phyloP scores from a whole-genome alignment of 345 rosid genomes.

The Sisymbrium irio region DNA sequence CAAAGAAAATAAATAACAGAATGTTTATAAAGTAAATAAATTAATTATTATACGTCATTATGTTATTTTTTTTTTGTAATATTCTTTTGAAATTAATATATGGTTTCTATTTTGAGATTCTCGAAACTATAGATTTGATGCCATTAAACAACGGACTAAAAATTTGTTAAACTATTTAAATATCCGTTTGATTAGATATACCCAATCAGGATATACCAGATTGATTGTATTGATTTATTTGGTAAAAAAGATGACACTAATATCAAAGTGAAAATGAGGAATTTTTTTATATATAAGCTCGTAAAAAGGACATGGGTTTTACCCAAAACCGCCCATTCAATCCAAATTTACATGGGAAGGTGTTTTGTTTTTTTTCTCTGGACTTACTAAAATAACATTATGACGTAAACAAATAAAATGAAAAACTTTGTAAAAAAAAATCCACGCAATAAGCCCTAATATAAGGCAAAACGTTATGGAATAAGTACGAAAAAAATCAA shows the following conservation, averaged over 20 bases:
- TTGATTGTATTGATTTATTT: neutral
- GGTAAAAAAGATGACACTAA: neutral
- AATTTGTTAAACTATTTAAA: neutral
- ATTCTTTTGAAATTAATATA: too few relatives aligned
- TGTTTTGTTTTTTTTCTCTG: neutral
- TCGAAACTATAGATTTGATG: neutral
- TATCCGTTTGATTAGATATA: neutral
- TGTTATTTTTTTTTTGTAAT: too few relatives aligned
- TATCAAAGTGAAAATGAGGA: neutral
- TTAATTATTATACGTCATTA: neutral
- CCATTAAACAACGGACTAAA: neutral
- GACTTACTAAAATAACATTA: constrained; percentile 12
- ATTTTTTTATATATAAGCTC: neutral
- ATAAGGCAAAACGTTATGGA: constrained; percentile 13
- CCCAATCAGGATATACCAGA: too few relatives aligned
- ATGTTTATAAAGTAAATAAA: neutral
- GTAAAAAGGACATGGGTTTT: constrained; percentile 11
- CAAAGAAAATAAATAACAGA: neutral
- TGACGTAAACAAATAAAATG: constrained; percentile 18
- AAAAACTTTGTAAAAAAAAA: constrained; percentile 10
- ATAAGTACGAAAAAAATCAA: constrained; percentile 13
- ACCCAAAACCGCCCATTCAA: constrained; percentile 22
- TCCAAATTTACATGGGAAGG: constrained; percentile 20
- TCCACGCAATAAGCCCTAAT: constrained; percentile 17
- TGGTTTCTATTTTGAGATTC: too few relatives aligned